Base-by-base conservation (phyloP, 257 asterid genomes). In the Paulownia fortunei region DNA sequence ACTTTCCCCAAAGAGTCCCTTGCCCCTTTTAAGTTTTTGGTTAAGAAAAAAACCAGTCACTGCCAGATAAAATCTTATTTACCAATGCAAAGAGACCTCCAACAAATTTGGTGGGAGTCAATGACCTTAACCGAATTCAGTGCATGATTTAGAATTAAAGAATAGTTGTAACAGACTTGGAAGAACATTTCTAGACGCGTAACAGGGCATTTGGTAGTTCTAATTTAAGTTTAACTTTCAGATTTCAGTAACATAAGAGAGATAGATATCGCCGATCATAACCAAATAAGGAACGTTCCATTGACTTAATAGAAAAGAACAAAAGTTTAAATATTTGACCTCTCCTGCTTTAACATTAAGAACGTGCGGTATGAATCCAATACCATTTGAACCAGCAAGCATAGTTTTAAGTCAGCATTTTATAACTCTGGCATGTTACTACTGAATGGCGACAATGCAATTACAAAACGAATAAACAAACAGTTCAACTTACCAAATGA, bases 331-430 rank as follows among this genome's bases (percentile, higher is more conserved):
- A 74, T 13, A 4, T 59, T 32, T 78, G n/a, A 89, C 91, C 91
- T 89, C 93, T 79, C 93, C 93, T 0, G 87, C 44, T 11, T 80
- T 69, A 51, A 87, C 93, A 65, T 24, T 49, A 70, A 89, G 73
- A 56, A 85, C 59, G 72, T 82, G 90, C 3, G 89, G 86, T n/a
- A 69, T 83, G 15, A 86, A 82, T 80, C 85, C 87, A 16, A 72
- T 69, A 56, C 87, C 90, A 55, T 72, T 65, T 72, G 94, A 82
- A 70, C 91, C 94, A 85, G 90, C 82, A 80, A 66, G 44, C 72
- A 80, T 42, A 69, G 44, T 13, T 67, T 79, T 55, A 58, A 55
- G 56, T 74, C 59, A 54, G 81, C 11, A 60, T 10, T 37, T 69
- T 19, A 42, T 21, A 24, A 27, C 0, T 2, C 46, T 2, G 12